phyloP scores from a whole-genome alignment of 148 eudicot genomes.

The Fagopyrum tataricum region DNA sequence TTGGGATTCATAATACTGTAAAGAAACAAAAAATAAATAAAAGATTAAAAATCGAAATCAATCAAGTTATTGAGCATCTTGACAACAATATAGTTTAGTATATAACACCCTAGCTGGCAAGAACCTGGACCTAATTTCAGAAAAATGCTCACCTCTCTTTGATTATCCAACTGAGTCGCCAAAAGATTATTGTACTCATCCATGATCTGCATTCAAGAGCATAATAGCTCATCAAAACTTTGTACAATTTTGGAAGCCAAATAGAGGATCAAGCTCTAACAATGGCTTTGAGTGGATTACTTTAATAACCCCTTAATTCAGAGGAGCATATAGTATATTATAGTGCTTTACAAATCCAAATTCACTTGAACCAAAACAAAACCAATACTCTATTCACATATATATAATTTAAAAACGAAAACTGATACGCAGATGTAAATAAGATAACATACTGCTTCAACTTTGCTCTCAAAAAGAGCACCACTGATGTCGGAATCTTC shows the following conservation, averaged over 20 bases:
- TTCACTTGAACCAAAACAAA: background rate
- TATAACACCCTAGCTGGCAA: background rate
- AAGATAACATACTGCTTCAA: conserved; percentile 54
- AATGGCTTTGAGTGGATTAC: background rate
- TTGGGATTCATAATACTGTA: conserved; percentile 72
- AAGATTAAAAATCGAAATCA: background rate
- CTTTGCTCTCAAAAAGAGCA: conserved; percentile 77
- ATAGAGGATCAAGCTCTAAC: background rate
- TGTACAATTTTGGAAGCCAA: background rate
- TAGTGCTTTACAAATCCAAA: background rate
- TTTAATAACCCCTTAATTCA: background rate
- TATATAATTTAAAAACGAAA: background rate
- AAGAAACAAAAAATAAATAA: background rate
- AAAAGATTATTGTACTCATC: conserved; percentile 93
- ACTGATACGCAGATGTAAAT: conserved; percentile 1
- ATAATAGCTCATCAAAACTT: background rate
- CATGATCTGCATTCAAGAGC: conserved; percentile 39
- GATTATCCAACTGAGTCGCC: conserved; percentile 78
- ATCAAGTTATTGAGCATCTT: background rate
- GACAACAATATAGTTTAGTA: background rate
- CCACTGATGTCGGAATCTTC: conserved; percentile 67
- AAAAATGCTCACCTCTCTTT: conserved; percentile 61
- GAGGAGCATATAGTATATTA: background rate
- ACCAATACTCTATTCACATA: background rate
- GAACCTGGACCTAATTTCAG: background rate